These are phyloP conservation scores for Plasmodiophora brassicae DNA, from an alignment of 208 protist species.

Conservation along the genomic window DNA sequence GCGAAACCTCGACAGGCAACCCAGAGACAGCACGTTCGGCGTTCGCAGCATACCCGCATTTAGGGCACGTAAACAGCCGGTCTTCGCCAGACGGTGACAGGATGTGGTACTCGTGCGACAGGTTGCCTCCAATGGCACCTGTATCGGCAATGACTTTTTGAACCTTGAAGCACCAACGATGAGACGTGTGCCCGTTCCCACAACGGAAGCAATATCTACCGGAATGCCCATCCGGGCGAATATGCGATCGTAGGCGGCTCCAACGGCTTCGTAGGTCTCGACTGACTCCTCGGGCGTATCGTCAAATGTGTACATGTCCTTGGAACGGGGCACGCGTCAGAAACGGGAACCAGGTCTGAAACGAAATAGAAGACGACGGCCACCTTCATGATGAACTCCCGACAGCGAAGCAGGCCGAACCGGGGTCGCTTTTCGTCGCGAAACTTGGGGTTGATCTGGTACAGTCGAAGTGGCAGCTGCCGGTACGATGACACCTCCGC, in stretches of 20 bases:
- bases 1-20: too few species aligned
- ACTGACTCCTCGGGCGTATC: not conserved
- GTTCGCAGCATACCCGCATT: not conserved
- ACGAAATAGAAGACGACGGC: not conserved
- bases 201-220: too few species aligned
- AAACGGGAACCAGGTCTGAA: not conserved
- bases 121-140: not conserved
- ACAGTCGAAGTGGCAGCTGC: not conserved
- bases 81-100: not conserved
- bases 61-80: not conserved
- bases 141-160: not conserved
- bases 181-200: too few species aligned
- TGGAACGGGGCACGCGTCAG: not conserved
- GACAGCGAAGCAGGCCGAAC: not conserved
- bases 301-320: constrained; percentile 30
- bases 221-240: not conserved
- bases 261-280: not conserved
- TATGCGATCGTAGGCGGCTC: not conserved
- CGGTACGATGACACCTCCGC: not conserved
- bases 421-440: constrained; percentile 7
- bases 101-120: constrained; percentile 19
- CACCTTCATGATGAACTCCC: constrained; percentile 27
- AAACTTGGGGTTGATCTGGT: constrained; percentile 25
- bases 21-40: not conserved
- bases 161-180: not conserved